These are phyloP conservation scores for Termitomyces sp. DNA, from an alignment of 1,284 basidiomycete species.

Conservation along the genomic window DNA sequence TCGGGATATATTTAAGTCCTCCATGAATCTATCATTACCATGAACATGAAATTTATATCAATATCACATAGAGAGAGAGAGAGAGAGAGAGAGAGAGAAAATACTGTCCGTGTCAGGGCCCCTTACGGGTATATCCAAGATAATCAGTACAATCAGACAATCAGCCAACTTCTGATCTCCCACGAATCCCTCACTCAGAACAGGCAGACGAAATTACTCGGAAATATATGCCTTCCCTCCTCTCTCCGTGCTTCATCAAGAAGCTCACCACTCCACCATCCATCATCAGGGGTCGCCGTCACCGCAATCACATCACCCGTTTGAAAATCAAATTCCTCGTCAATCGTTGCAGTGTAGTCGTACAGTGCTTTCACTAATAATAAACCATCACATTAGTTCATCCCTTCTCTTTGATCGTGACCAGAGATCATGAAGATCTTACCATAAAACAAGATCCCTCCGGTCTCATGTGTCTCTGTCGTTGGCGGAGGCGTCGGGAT, in stretches of 20 bases:
- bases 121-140: not conserved
- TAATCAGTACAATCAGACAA: not conserved
- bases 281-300: slow-evolving; percentile 86
- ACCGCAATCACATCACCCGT: slow-evolving; percentile 90
- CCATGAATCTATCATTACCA: not conserved
- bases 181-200: slow-evolving; percentile 35
- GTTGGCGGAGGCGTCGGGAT: slow-evolving; percentile 27
- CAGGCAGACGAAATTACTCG: slow-evolving; percentile 85
- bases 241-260: slow-evolving; percentile 80
- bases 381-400: not conserved
- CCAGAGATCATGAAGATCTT: slow-evolving; percentile 4
- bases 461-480: slow-evolving; percentile 23
- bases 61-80: not conserved
- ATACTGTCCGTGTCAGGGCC: not conserved
- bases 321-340: slow-evolving; percentile 90
- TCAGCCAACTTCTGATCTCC: not conserved
- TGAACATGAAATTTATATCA: slow-evolving; percentile 1
- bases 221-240: slow-evolving; percentile 82
- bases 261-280: slow-evolving; percentile 89
- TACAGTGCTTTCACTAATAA: slow-evolving; percentile 83
- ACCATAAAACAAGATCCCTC: slow-evolving; percentile 77
- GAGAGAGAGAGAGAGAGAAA: not conserved
- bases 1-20: not conserved
- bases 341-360: slow-evolving; percentile 83
- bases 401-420: not conserved